These are phyloP conservation scores for Acer negundo DNA, from an alignment of 345 rosid species.

Conservation along the genomic window DNA sequence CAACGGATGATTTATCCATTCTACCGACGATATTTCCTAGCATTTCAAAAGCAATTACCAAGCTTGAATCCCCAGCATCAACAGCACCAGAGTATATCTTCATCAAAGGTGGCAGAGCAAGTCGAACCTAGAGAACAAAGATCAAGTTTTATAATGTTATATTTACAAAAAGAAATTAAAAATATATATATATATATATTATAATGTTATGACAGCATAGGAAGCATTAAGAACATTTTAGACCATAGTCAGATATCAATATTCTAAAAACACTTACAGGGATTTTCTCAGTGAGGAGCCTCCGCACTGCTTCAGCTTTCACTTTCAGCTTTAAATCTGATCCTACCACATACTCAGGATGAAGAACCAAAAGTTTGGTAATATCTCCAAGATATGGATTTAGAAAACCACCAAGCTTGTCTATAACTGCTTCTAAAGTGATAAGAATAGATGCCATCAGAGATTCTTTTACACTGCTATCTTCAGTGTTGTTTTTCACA, in stretches of 20 bases:
- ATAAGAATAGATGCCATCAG: conserved; percentile 66
- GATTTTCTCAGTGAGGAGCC: conserved; percentile 66
- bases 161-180: too few species aligned
- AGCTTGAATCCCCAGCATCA: conserved; percentile 70
- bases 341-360: conserved; percentile 56
- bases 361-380: conserved; percentile 60
- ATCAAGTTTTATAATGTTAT: conserved; percentile 3
- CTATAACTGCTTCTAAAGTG: conserved; percentile 79
- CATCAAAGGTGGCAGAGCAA: conserved; percentile 76
- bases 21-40: conserved; percentile 55
- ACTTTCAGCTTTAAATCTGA: conserved; percentile 62
- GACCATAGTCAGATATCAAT: not conserved
- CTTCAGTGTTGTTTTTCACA: conserved; percentile 25
- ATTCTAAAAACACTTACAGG: conserved; percentile 56
- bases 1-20: conserved; percentile 77
- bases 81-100: conserved; percentile 66
- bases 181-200: too few species aligned
- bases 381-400: conserved; percentile 86
- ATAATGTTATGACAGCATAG: not conserved
- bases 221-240: not conserved
- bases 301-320: conserved; percentile 67
- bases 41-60: conserved; percentile 75
- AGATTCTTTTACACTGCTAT: conserved; percentile 35
- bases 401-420: conserved; percentile 88
- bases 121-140: conserved; percentile 65